Conservation (phyloP, 1,284 basidiomycete genomes). For the Coniophora puteana region DNA sequence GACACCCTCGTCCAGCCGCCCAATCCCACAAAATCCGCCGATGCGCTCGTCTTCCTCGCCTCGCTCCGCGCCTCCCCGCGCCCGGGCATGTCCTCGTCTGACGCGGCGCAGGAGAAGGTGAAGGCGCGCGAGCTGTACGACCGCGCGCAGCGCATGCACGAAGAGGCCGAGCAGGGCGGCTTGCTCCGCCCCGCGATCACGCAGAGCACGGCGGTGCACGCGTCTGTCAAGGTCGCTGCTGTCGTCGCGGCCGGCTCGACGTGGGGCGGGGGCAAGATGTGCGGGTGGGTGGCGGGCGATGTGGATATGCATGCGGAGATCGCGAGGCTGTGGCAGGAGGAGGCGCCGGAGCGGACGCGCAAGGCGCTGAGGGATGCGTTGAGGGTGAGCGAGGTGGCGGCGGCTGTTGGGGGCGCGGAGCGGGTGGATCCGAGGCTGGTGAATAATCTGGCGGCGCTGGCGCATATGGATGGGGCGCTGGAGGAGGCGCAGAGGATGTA, state of each 20-base stretch:
- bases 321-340: constrained; percentile 82
- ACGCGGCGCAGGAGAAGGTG: constrained; percentile 66
- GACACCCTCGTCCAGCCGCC: constrained; percentile 74
- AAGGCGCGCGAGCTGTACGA: constrained; percentile 83
- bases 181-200: no score
- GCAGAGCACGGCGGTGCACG: constrained; percentile 44
- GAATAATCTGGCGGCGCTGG: constrained; percentile 81
- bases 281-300: constrained; percentile 72
- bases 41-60: constrained; percentile 87
- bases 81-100: constrained; percentile 72
- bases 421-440: constrained; percentile 62
- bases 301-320: constrained; percentile 85
- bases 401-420: no score
- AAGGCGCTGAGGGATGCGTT: constrained; percentile 74
- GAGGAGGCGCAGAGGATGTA: constrained; percentile 57
- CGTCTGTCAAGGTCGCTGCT: constrained; percentile 20
- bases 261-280: no score
- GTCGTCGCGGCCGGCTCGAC: constrained; percentile 8
- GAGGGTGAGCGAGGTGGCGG: constrained; percentile 48
- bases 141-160: no score
- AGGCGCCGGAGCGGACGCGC: constrained; percentile 69
- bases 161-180: no score
- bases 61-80: constrained; percentile 79
- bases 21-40: constrained; percentile 61
- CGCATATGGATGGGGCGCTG: constrained; percentile 68